Conservation (phyloP, 1,284 basidiomycete species). For the Ustilago xerochloae region DNA sequence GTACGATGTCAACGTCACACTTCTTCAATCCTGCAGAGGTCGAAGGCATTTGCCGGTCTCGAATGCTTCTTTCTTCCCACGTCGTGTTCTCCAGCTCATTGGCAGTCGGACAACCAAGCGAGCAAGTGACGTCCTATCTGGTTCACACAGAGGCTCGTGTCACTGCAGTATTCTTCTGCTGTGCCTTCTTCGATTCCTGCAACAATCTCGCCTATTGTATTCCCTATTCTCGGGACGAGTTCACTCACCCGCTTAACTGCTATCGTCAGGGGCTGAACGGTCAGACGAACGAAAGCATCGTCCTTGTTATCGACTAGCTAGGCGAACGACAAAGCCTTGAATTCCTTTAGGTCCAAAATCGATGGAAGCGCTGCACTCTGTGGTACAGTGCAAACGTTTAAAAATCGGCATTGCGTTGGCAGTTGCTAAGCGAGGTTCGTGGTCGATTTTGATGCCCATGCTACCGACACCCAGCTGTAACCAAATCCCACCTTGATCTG, state of each 20-base stretch:
- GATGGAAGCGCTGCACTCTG: neutral
- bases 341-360: too few relatives aligned
- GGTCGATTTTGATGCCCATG: neutral
- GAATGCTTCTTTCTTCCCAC: too few relatives aligned
- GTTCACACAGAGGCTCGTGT: neutral
- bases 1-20: too few relatives aligned
- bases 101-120: too few relatives aligned
- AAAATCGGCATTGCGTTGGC: neutral
- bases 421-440: slow-evolving; percentile 4
- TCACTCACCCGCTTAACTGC: neutral
- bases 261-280: neutral
- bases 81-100: too few relatives aligned
- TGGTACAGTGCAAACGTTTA: too few relatives aligned
- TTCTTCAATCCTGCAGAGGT: too few relatives aligned
- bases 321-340: neutral
- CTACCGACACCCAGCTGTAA: neutral
- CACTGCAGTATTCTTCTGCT: neutral
- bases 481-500: slow-evolving; percentile 2
- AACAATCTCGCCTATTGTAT: neutral
- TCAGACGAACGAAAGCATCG: neutral
- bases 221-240: too few relatives aligned
- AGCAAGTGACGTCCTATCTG: neutral
- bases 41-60: too few relatives aligned
- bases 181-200: neutral
- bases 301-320: neutral